Evolutionary conservation across 192 early-diverging fungal genomes (phyloP).

Genomic region (Backusella circina): DNA sequence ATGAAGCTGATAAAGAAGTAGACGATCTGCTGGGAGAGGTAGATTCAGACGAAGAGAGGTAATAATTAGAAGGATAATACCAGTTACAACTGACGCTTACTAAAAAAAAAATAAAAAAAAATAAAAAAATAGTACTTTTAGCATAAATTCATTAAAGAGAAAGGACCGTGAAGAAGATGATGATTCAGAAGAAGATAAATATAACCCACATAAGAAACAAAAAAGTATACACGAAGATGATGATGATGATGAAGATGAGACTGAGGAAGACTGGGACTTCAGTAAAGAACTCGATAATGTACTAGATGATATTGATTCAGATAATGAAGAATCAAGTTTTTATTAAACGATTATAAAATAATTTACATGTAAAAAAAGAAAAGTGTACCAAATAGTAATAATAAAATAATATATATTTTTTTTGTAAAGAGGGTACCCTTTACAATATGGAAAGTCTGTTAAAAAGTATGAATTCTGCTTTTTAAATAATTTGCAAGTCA

Average conservation of each 20-base stretch:
- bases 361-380: background rate
- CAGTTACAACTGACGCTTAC: background rate
- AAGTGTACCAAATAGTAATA: no score
- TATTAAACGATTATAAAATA: background rate
- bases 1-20: slow-evolving; percentile 37
- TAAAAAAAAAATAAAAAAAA: background rate
- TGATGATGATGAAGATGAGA: background rate
- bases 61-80: background rate
- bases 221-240: background rate
- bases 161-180: background rate
- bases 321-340: background rate
- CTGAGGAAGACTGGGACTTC: background rate
- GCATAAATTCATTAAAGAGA: background rate
- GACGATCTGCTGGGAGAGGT: slow-evolving; percentile 9
- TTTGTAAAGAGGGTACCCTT: no score
- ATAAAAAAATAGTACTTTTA: background rate
- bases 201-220: background rate
- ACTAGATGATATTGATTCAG: background rate
- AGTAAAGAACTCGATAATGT: background rate
- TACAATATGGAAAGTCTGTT: no score
- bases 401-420: no score
- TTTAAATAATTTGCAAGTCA: no score
- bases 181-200: background rate
- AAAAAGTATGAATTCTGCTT: no score
- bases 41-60: slow-evolving; percentile 3